Evolutionary conservation across 768 basidiomycete genomes (phyloP), one percentile per base, ranked within the genome.

Genomic region (Atractiella rhizophila): DNA sequence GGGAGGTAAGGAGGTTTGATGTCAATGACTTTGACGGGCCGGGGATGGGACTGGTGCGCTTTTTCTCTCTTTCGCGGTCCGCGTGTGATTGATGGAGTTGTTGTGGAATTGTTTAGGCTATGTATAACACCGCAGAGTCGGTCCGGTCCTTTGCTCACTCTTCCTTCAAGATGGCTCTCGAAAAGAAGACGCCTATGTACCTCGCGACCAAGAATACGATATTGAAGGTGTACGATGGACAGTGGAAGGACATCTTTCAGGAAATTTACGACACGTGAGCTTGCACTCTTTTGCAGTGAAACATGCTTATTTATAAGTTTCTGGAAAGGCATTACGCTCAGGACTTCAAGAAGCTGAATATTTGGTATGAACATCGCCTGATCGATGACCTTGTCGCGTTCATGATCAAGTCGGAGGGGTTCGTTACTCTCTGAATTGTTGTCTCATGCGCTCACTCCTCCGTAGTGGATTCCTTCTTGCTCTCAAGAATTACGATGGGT

Each of bases 191-290:
- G 52, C 61, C 64, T 12, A 49, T 57, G 42, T 26, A 33, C n/a
- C 30, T 39, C 21, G 21, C 24, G 18, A 42, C 28, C 12, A 42
- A 98, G 66, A 96, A 88, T 63, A 88, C 82, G 19, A 86, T 88
- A 61, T 56, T 88, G 56, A 88, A 98, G 65, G 85, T 76, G 57
- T 98, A 98, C 59, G 91, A 96, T 55, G 91, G 91, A 32, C 71
- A 86, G 24, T 98, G 96, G 71, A 98, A 98, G 66, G 91, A 98
- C 54, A 85, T 88, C 26, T 55, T 98, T 74, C 74, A 94, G 59
- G 83, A 91, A 54, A 74, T 94, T 53, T 98, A 82, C 58, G 80
- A 88, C 67, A 62, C 29, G 56, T 35, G 15, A 42, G 21, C 9
- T 2, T 25, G 16, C 12, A 8, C 19, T 5, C 39, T 12, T 24